These are phyloP conservation scores for Scleromitrula shiraiana DNA, from an alignment of 2,329 filamentous ascomycete species.

Conservation along the genomic window DNA sequence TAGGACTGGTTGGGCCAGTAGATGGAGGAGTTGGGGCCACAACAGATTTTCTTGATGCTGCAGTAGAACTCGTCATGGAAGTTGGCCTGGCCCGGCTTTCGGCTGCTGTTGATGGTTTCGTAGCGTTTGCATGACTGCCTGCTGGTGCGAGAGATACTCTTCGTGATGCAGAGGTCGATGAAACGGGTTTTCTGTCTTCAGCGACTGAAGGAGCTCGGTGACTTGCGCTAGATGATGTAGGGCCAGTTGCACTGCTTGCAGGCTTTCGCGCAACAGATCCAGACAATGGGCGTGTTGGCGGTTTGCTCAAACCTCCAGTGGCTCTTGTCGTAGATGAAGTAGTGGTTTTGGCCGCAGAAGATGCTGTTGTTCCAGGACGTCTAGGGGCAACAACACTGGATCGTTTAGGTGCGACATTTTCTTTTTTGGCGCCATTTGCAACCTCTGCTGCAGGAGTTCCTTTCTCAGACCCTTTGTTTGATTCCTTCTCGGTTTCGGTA, in stretches of 20 bases:
- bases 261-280: constrained; percentile 25
- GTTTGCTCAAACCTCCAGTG: constrained; percentile 29
- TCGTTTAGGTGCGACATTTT: constrained; percentile 25
- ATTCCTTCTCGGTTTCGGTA: constrained; percentile 25
- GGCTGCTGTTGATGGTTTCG: constrained; percentile 23
- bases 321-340: constrained; percentile 22
- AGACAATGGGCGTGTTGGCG: constrained; percentile 25
- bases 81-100: constrained; percentile 23
- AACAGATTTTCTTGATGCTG: constrained; percentile 29
- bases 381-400: constrained; percentile 18
- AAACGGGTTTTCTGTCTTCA: constrained; percentile 28
- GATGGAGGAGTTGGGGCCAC: constrained; percentile 12
- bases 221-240: constrained; percentile 24
- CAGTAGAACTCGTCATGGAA: constrained; percentile 10
- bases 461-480: constrained; percentile 22
- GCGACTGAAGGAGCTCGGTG: constrained; percentile 26
- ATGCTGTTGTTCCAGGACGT: constrained; percentile 22
- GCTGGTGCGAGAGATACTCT: constrained; percentile 27
- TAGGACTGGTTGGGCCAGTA: constrained; percentile 29
- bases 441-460: constrained; percentile 19
- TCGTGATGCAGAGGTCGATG: constrained; percentile 19
- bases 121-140: constrained; percentile 17
- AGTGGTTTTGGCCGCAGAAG: constrained; percentile 21
- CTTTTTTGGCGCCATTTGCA: constrained; percentile 27
- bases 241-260: constrained; percentile 24